Conservation (phyloP, 495 filamentous ascomycete genomes). For the Neurospora sp. region DNA sequence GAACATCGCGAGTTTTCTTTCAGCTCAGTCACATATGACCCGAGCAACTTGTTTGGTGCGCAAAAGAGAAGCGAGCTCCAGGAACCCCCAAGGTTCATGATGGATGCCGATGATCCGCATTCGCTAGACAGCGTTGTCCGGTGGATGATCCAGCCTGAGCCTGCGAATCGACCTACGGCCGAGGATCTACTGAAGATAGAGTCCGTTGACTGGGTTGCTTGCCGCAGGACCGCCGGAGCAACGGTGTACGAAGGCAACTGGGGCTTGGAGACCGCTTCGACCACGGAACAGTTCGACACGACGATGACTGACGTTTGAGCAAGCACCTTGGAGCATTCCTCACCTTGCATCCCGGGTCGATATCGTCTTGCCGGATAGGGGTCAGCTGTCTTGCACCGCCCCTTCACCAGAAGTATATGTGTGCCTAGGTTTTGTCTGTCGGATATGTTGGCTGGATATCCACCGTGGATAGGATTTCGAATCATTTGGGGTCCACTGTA, state of each 20-base stretch:
- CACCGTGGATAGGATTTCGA: constrained; percentile 20
- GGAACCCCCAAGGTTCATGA: constrained; percentile 80
- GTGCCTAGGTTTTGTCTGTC: constrained; percentile 19
- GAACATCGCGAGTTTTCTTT: neutral
- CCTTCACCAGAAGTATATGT: constrained; percentile 19
- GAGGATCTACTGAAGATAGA: constrained; percentile 58
- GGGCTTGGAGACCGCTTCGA: constrained; percentile 49
- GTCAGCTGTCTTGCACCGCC: constrained; percentile 12
- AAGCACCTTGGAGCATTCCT: constrained; percentile 12
- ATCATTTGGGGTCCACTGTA: constrained; percentile 18
- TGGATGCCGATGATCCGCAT: constrained; percentile 51
- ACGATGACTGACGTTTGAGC: constrained; percentile 40
- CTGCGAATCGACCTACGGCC: constrained; percentile 61
- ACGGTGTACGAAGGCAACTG: constrained; percentile 93
- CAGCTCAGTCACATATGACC: constrained; percentile 14
- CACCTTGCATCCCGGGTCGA: constrained; percentile 9
- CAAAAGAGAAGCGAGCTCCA: constrained; percentile 55
- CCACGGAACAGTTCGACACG: constrained; percentile 26
- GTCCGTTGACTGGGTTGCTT: constrained; percentile 66
- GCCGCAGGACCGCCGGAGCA: constrained; percentile 68
- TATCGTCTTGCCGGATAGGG: constrained; percentile 29
- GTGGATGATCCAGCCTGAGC: constrained; percentile 77
- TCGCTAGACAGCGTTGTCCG: constrained; percentile 77
- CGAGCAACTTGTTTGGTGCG: constrained; percentile 37
- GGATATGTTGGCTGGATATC: constrained; percentile 23